Base-by-base conservation (phyloP, 129 eudicot genomes). In the Escallonia herrerae region DNA sequence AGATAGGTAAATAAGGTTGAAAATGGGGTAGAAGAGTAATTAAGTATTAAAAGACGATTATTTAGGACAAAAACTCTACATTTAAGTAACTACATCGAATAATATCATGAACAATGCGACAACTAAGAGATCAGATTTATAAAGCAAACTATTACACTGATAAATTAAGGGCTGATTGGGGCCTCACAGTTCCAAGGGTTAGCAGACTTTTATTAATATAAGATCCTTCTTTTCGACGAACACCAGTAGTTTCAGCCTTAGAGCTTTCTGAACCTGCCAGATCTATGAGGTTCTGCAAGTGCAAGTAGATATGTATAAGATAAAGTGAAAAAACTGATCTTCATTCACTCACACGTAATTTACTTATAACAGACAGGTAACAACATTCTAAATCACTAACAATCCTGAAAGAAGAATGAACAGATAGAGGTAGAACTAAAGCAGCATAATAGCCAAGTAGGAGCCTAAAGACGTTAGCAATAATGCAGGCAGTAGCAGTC, bases 191-290 rank as follows among this genome's bases (percentile, higher is more conserved):
- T 83, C 99, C 99, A 73, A 93, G 96, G 69, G 96, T 93, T 64
- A 93, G 84, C 82, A 93, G 87, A 83, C 96, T 88, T 74, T 93
- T 93, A 58, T 93, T 93, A 62, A 93, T 89, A 72, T 88, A 93
- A 58, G 99, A 77, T 74, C 99, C 99, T 79, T 93, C 98, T 79
- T 93, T 93, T 53, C 96, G 79, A 54, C 96, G 89, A 78, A 93
- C 84, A 51, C 99, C 96, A 15, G 81, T 78, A 33, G 99, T 93
- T 61, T 83, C 99, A 39, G 87, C 96, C 87, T 79, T 93, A 56
- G 99, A 93, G 86, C 99, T 93, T 85, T 93, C 99, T 51, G 99
- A 93, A 85, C 99, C 99, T 58, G 99, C 99, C 86, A 89, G 85
- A 73, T 93, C 99, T 73, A 93, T 93, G 63, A 93, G 91, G 79